These are phyloP conservation scores for Podospora conica DNA, from an alignment of 495 filamentous ascomycete species.

Conservation along the genomic window DNA sequence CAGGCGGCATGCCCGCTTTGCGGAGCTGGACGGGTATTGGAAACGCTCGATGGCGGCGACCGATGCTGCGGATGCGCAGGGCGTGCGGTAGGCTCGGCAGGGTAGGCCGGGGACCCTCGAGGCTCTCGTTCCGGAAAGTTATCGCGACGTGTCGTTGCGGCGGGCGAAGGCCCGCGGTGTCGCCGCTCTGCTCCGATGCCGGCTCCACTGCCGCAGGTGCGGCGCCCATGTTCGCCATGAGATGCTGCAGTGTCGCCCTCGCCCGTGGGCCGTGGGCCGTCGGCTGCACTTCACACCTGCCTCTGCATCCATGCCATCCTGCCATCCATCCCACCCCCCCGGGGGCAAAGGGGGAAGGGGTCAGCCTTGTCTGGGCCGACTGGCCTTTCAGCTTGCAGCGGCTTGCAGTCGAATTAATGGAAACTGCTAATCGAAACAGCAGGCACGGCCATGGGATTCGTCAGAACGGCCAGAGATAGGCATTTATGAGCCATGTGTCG, in stretches of 20 bases:
- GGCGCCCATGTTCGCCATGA: neutral
- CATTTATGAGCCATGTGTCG: slow-evolving; percentile 2
- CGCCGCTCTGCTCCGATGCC: slow-evolving; percentile 11
- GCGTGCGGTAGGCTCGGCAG: neutral
- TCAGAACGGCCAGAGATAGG: slow-evolving; percentile 1
- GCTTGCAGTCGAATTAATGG: neutral
- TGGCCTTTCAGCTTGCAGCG: neutral
- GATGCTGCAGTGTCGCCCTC: neutral
- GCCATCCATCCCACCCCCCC: neutral
- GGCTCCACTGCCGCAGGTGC: neutral
- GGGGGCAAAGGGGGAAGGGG: neutral
- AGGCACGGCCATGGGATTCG: neutral
- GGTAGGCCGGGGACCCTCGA: neutral
- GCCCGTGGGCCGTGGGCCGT: no score
- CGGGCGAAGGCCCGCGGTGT: slow-evolving; percentile 1
- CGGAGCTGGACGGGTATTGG: no score
- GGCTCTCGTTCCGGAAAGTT: slow-evolving; percentile 7
- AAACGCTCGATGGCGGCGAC: no score
- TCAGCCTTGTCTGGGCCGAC: slow-evolving; percentile 2
- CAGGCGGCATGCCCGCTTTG: no score
- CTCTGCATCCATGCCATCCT: neutral
- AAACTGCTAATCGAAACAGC: slow-evolving; percentile 7
- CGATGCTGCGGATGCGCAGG: neutral
- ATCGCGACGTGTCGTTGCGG: slow-evolving; percentile 1
- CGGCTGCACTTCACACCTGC: neutral